These are phyloP conservation scores for Gaultheria prostrata DNA, from an alignment of 148 eudicot species.

Conservation along the genomic window DNA sequence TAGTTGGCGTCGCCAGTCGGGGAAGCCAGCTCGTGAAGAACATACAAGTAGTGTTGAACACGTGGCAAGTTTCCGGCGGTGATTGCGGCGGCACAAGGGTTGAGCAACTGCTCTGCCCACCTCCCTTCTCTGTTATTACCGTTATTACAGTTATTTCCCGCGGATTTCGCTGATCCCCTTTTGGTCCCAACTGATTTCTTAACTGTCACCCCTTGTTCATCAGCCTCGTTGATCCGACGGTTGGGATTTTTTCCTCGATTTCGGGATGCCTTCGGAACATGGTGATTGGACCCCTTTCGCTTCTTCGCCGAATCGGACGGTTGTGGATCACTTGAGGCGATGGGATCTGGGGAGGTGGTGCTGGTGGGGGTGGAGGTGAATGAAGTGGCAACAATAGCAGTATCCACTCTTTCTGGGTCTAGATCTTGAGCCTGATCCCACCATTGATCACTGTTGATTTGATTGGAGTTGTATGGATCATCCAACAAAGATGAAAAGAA, in stretches of 20 bases:
- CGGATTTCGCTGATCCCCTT: conserved; percentile 20
- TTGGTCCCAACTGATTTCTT: conserved; percentile 29
- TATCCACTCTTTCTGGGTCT: conserved; percentile 22
- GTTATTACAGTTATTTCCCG: conserved; percentile 25
- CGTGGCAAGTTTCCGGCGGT: conserved; percentile 32
- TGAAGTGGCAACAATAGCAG: conserved; percentile 15
- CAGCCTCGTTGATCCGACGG: conserved; percentile 20
- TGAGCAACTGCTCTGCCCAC: conserved; percentile 63
- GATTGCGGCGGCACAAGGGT: conserved; percentile 53
- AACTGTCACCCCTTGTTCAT: conserved; percentile 20
- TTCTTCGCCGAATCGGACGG: conserved; percentile 38
- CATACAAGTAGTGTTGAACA: conserved; percentile 45
- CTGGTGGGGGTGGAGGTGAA: conserved; percentile 25
- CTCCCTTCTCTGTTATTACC: conserved; percentile 40
- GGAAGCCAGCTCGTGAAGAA: conserved; percentile 47
- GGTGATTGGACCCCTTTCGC: conserved; percentile 30
- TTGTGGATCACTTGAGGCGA: conserved; percentile 17
- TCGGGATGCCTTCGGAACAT: conserved; percentile 5
- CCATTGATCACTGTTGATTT: conserved; percentile 29
- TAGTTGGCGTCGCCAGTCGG: conserved; percentile 47
- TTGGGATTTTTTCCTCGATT: conserved; percentile 22
- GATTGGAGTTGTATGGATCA: conserved; percentile 26
- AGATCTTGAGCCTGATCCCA: conserved; percentile 25
- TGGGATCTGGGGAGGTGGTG: conserved; percentile 14
- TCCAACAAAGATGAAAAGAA: conserved; percentile 30